Base-by-base conservation (phyloP, 257 asterid genomes). In the Cordia subcordata region DNA sequence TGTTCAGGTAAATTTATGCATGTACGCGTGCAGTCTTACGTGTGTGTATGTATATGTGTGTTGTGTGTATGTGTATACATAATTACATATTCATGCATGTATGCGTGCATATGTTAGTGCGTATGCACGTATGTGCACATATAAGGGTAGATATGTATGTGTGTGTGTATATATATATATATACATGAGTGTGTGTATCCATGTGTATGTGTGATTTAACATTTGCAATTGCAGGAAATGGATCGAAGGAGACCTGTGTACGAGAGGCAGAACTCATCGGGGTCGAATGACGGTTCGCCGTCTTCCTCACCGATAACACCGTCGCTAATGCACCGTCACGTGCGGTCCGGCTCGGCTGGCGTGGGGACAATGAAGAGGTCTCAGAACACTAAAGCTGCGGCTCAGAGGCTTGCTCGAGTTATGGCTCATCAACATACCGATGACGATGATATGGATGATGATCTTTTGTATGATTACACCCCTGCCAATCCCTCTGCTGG, bases 381-480 rank as follows among this genome's bases (percentile, higher is more conserved):
- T 10, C 93, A 79, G 59, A 77, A 79, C 61, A 72, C 96, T 15
- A 90, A 86, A 79, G 96, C 85, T 56, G 98, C 98, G 13, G 98
- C 98, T 54, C 94, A 82, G 60, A 82, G 81, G 85, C 90, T 92
- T 47, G 98, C 95, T 45, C 79, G 66, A 74, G 90, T 85, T 32
- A 92, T 92, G 98, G 85, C 98, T 42, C 62, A 74, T 68, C 95
- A 88, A 62, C 66, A 80, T 19, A 72, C 82, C 0, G 93, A 86
- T 19, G 77, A 77, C 13, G 96, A 88, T 10, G 95, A 83, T 4
- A 21, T n/a, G 11, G 89, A 87, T 10, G 94, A 88, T 23, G 86
- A 82, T 49, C 75, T 82, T 37, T 53, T 88, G 51, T 88, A 78
- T 45, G 95, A 86, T 57, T 79, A 74, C 53, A 68, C 65, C 52